Evolutionary conservation across 1,284 basidiomycete species (phyloP), one percentile per base, ranked within the genome.

Genomic region (Pseudozyma thailandica): DNA sequence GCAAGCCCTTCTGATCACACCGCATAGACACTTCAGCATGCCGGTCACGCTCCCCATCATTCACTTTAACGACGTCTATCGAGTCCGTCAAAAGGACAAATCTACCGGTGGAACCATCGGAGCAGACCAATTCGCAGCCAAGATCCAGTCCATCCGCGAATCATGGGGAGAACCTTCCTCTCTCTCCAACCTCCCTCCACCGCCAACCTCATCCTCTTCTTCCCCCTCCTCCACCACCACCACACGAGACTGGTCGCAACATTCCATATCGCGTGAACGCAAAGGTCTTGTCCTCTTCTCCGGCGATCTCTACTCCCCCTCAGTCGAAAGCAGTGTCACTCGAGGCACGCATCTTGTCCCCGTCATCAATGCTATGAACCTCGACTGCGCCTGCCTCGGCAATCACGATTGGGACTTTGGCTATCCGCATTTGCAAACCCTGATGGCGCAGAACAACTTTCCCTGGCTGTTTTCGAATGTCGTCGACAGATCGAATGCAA

Each of bases 321-420:
- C 90, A 3, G 88, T 93, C 0, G 92, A 94, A 84, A 92, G 90
- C 74, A 89, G 90, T 8, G 89, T 96, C 21, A 94, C 93, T 4
- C 86, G 93, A 81, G 93, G 93, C 39, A 92, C 90, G 61, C 92
- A 95, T 87, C 92, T 95, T 91, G 91, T 92, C 72, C 76, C 86
- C 62, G 47, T 63, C 10, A 63, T 72, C 57, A 55, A 81, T 46
- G 52, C 52, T 18, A 70, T 74, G 59, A 68, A 71, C 38, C 48
- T 78, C 21, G 73, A 75, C 42, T 68, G 58, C 42, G 74, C 75
- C 15, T 93, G 92, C 82, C 86, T 88, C 52, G 85, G 91, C 86
- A 50, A 69, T 35, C 78, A 80, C 45, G 78, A 80, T 35, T 72
- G 66, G 56, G 71, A 69, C 35, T 73, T 72, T 52, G 71, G 72